Evolutionary conservation across 169 alveolate genomes (phyloP), one percentile per base, ranked within the genome.

Genomic region (Neospora caninum): DNA sequence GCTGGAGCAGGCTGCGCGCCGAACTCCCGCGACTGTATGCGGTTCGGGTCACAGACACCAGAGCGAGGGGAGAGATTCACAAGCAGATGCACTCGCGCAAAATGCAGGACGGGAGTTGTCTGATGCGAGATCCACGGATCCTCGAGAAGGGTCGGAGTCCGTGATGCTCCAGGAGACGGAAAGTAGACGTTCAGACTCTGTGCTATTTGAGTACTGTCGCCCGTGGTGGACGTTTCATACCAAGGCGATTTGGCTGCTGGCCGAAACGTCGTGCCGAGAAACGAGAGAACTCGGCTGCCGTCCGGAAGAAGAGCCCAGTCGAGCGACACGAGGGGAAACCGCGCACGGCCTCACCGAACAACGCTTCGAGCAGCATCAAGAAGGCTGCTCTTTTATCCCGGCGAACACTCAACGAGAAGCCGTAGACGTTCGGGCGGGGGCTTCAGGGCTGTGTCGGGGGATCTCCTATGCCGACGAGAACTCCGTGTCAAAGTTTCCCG

Each of bases 221-320:
- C 91, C 88, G 18, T 78, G 82, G 64, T 93, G 95, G 95, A 93
- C 95, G 13, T 93, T 83, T 45, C 95, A 93, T 49, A 91, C 93
- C 0, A 93, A 93, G 73, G 95, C 91, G 41, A 91, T 91, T 36
- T 91, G 94, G 94, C 4, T 91, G 43, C 31, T 36, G 0, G 53
- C 78, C 25, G 20, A 36, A 6, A 43, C 41, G 39, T 6, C 41
- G 27, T 6, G 43, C 1, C 39, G 27, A 43, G 84, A 73, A 36
- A 4, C n/a, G 43, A n/a, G 49, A 36, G n/a, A 13, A n/a, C 7
- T 10, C 10, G 84, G 41, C 16, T 1, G 73, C 73, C 31, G 16
- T 64, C 73, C 31, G 4, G n/a, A 9, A 1, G 73, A 64, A 9
- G 31, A 13, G n/a, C 34, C 34, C 34, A 29, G 7, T 22, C 16